Percentiles rank a stretch among this genome's conserved stretches.
Conservation (phyloP, 1,284 basidiomycete genomes). For the Lentinus polychrous region DNA sequence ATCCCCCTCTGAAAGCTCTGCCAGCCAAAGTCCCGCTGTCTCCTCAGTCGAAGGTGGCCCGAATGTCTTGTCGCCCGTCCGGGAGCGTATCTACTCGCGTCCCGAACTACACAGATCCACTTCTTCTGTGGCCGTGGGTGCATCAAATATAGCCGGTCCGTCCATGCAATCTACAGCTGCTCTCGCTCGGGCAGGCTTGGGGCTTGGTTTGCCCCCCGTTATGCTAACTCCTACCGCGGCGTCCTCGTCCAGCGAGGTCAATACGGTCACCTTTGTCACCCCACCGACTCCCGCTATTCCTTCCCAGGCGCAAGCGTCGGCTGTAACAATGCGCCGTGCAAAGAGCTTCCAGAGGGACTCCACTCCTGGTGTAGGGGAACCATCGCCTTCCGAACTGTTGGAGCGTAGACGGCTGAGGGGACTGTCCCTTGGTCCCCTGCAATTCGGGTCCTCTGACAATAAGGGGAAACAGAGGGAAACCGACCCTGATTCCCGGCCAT, state of each 20-base stretch:
- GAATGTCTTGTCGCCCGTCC: too few relatives aligned
- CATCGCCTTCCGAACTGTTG: conserved; percentile 20
- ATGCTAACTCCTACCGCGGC: conserved; percentile 36
- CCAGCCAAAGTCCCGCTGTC: not conserved
- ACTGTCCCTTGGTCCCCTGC: conserved; percentile 39
- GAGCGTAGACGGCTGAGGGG: conserved; percentile 36
- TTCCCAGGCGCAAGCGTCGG: conserved; percentile 9
- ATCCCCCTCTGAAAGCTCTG: conserved; percentile 14
- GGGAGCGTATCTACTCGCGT: not conserved
- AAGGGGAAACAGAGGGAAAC: conserved; percentile 36
- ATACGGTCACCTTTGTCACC: conserved; percentile 32
- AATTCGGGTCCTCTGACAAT: conserved; percentile 24
- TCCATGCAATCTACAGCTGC: conserved; percentile 30
- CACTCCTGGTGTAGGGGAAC: conserved; percentile 13
- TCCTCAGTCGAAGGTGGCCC: too few relatives aligned
- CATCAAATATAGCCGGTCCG: not conserved
- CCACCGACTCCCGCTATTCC: conserved; percentile 15
- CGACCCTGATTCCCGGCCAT: conserved; percentile 7
- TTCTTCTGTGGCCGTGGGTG: not conserved
- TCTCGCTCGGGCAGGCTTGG: conserved; percentile 51
- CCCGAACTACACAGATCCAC: not conserved
- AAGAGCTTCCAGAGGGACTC: conserved; percentile 42
- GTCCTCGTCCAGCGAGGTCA: conserved; percentile 34
- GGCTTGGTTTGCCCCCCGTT: conserved; percentile 48
- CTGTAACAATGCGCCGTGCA: conserved; percentile 28